Base-by-base conservation (phyloP, 495 filamentous ascomycete genomes). In the Penicillium egyptiacum region DNA sequence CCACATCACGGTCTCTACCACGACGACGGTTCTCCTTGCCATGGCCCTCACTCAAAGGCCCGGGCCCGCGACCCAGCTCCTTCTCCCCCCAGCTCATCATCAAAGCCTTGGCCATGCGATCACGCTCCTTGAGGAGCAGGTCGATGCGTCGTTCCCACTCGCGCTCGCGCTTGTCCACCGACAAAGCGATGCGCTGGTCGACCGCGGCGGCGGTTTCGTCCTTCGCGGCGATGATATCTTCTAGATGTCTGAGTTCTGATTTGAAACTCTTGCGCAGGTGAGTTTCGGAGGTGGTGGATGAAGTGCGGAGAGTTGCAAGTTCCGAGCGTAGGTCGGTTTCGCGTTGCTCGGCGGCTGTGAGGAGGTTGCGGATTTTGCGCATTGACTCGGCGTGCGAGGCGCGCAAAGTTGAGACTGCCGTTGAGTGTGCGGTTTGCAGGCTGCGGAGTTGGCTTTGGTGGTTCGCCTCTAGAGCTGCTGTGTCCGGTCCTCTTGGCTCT, bases 71-170 rank as follows among this genome's bases (percentile, higher is more conserved):
- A 11, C 71, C 75, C 54, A 76, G 42, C 39, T 82, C 79, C 53
- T 81, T 78, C 61, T 78, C 77, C 1, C 79, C 79, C 79, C 78
- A 80, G 4, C 55, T 63, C 71, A 66, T 71, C 70, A 82, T 67
- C 52, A 82, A 67, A 14, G 73, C 79, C 51, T 75, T 80, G 14
- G 75, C 77, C 75, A 83, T 76, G 42, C 74, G 78, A 30, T 79
- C 81, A 35, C 81, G 71, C 53, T 87, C 83, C 57, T 77, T 76
- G 43, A 87, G 81, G 8, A 83, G 60, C 7, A 84, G 57, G 45
- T 83, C 74, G 11, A 79, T 66, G 11, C 80, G 74, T 1, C 75
- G 70, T 52, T 78, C 71, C 80, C 80, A 82, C 53, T 81, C 79
- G 35, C 70, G 70, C 62, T 82, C 80, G 35, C 78, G 71, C 53